A percentile compares a stretch with the other conserved stretches of the same genome.
Evolutionary conservation across 2,329 filamentous ascomycete species (phyloP).

Genomic region (Calonectria hawksworthii): DNA sequence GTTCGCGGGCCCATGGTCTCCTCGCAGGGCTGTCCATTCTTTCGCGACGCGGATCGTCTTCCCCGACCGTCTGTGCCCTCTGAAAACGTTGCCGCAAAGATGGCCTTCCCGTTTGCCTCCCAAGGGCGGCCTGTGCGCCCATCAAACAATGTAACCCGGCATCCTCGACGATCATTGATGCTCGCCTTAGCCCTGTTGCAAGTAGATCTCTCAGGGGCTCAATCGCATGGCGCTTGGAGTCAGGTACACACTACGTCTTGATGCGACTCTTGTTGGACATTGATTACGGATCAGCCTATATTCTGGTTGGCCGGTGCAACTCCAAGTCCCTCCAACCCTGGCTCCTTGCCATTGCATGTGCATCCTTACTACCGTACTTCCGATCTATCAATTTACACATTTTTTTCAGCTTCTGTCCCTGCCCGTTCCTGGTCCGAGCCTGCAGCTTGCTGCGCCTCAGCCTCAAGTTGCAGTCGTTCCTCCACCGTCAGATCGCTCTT

Average conservation of each 20-base stretch:
- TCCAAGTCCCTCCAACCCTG: slow-evolving; percentile 21
- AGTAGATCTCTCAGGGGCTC: not conserved
- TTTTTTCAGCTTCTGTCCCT: slow-evolving; percentile 28
- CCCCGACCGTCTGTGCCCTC: slow-evolving; percentile 26
- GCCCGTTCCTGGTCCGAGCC: slow-evolving; percentile 21
- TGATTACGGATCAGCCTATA: slow-evolving; percentile 12
- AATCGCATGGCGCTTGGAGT: slow-evolving; percentile 9
- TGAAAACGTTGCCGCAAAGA: not conserved
- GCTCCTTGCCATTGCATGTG: slow-evolving; percentile 8
- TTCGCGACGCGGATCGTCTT: slow-evolving; percentile 14
- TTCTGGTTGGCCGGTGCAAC: not conserved
- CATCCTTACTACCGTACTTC: slow-evolving; percentile 20
- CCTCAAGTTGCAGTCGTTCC: slow-evolving; percentile 41
- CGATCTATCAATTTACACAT: slow-evolving; percentile 19
- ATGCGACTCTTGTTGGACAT: slow-evolving; percentile 14
- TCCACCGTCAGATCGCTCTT: slow-evolving; percentile 46
- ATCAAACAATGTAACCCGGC: slow-evolving; percentile 20
- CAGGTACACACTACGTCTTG: not conserved
- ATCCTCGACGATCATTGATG: slow-evolving; percentile 18
- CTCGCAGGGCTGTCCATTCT: not conserved
- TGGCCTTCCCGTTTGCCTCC: not conserved
- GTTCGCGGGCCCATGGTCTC: not conserved
- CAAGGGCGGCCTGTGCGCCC: slow-evolving; percentile 8
- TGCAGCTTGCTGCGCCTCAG: slow-evolving; percentile 19
- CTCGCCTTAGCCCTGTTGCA: not conserved